These are phyloP conservation scores for Ogataea philodendri DNA, from an alignment of 805 yeast genomes.

Conservation along the genomic window DNA sequence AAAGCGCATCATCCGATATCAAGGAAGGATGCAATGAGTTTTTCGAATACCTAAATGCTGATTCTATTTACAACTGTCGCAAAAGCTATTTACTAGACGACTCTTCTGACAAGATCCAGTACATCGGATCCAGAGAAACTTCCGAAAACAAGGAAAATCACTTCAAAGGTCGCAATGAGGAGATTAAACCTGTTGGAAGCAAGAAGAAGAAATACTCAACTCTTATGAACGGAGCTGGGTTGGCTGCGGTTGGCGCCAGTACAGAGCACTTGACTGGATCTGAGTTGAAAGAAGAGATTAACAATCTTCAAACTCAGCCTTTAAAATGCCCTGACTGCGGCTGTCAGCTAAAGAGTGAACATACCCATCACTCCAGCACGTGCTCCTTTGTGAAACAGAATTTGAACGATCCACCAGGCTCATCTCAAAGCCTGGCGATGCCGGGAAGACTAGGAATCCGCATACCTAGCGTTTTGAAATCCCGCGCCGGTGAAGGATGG, in stretches of 20 bases:
- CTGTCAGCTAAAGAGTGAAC: constrained; percentile 17
- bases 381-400: constrained; percentile 16
- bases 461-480: constrained; percentile 25
- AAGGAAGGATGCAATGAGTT: constrained; percentile 32
- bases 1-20: constrained; percentile 29
- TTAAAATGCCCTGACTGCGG: constrained; percentile 20
- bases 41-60: constrained; percentile 28
- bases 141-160: constrained; percentile 23
- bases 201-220: constrained; percentile 19
- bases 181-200: constrained; percentile 13
- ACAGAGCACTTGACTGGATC: constrained; percentile 8
- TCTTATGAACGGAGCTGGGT: constrained; percentile 16
- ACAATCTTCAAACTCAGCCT: constrained; percentile 10
- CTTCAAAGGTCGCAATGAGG: constrained; percentile 9
- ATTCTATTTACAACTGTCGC: constrained; percentile 21
- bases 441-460: constrained; percentile 28
- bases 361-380: constrained; percentile 15
- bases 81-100: constrained; percentile 19
- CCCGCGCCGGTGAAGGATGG: constrained; percentile 25
- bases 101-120: constrained; percentile 21
- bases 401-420: constrained; percentile 21
- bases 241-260: constrained; percentile 14
- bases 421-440: constrained; percentile 26
- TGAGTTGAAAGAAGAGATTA: constrained; percentile 11
- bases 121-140: constrained; percentile 18